Conservation (phyloP, 2,329 filamentous ascomycete genomes). For the Onygenales sp. region DNA sequence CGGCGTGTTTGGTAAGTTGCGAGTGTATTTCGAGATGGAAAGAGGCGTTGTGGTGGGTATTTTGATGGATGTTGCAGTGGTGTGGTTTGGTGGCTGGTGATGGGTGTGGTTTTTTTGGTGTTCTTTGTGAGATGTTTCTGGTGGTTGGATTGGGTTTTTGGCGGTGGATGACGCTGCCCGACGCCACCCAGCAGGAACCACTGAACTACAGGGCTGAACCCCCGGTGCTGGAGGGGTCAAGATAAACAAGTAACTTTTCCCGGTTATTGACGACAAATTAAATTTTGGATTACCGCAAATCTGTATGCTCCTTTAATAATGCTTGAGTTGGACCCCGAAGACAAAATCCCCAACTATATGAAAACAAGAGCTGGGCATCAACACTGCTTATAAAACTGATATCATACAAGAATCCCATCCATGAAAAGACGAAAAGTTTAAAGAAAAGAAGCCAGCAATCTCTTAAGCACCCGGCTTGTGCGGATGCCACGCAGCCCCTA, state of each 20-base stretch:
- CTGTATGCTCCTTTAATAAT: not conserved
- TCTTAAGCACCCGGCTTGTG: too few species aligned
- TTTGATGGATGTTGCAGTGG: conserved; percentile 12
- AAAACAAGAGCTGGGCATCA: not conserved
- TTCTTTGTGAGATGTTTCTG: not conserved
- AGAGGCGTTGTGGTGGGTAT: conserved; percentile 10
- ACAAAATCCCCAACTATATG: not conserved
- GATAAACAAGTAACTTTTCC: not conserved
- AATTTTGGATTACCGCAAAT: not conserved
- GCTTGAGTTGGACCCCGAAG: not conserved
- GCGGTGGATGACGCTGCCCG: not conserved
- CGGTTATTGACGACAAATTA: not conserved
- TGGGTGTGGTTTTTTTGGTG: conserved; percentile 6
- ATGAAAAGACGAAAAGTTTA: not conserved
- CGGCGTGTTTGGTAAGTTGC: conserved; percentile 1
- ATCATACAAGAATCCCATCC: not conserved
- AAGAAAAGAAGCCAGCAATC: not conserved
- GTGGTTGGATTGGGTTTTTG: not conserved
- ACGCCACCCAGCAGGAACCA: not conserved
- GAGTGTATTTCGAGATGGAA: conserved; percentile 13
- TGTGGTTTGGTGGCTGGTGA: not conserved
- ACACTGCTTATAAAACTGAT: not conserved
- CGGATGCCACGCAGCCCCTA: conserved; percentile 2
- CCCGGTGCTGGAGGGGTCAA: too few species aligned
- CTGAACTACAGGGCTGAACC: not conserved